Evolutionary conservation across 2,329 filamentous ascomycete species (phyloP).

Genomic region (Cordyceps fumosorosea): DNA sequence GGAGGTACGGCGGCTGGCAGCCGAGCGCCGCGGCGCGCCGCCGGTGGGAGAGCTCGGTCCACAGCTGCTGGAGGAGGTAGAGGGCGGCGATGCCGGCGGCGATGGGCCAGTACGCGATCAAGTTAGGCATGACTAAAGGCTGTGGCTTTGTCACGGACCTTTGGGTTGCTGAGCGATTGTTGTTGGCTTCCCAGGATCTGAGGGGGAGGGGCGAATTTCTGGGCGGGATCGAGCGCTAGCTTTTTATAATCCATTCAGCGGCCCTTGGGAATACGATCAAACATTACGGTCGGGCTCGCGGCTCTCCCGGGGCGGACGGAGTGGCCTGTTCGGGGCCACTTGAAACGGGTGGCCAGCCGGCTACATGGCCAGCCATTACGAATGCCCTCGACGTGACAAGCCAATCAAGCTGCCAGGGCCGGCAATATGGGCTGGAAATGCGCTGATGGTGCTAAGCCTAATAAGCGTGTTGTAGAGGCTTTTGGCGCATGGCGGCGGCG

Average conservation of each 20-base stretch:
- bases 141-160: too few species aligned
- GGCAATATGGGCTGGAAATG: not conserved
- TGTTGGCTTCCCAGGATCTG: too few species aligned
- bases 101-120: conserved; percentile 5
- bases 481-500: not conserved
- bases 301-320: not conserved
- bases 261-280: not conserved
- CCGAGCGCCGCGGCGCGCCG: not conserved
- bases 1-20: not conserved
- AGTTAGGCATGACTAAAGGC: not conserved
- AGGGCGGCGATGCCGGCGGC: not conserved
- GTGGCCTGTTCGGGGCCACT: not conserved
- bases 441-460: not conserved
- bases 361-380: not conserved
- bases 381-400: not conserved
- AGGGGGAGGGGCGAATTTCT: not conserved
- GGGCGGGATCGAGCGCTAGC: not conserved
- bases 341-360: not conserved
- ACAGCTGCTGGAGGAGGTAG: not conserved
- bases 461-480: not conserved
- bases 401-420: not conserved
- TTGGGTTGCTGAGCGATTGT: not conserved
- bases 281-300: not conserved
- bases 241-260: not conserved
- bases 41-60: not conserved